Evolutionary conservation across 805 yeast genomes (phyloP).

Genomic region (Wickerhamomyces bisporus): DNA sequence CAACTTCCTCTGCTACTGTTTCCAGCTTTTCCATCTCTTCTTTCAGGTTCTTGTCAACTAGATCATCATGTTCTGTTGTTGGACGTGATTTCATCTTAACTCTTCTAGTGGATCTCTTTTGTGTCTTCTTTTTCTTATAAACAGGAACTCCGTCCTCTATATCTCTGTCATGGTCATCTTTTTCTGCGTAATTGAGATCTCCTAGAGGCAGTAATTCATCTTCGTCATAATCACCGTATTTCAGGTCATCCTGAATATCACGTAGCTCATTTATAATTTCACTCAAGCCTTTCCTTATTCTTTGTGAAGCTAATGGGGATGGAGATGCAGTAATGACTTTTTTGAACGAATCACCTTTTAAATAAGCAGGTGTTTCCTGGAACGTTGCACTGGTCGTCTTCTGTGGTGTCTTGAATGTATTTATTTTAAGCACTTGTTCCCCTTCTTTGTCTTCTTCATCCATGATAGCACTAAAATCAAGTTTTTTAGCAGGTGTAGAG

Average conservation of each 20-base stretch:
- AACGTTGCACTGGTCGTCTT: conserved; percentile 2
- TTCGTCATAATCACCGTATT: conserved; percentile 19
- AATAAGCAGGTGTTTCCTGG: conserved; percentile 40
- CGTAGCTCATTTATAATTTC: conserved; percentile 43
- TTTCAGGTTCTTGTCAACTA: conserved; percentile 22
- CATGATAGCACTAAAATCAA: conserved; percentile 8
- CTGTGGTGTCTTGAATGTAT: conserved; percentile 17
- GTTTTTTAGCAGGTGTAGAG: conserved; percentile 10
- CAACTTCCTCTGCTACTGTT: conserved; percentile 10
- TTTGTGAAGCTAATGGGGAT: conserved; percentile 25
- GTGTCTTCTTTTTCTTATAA: conserved; percentile 27
- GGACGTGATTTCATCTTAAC: conserved; percentile 21
- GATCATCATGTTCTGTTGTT: conserved; percentile 27
- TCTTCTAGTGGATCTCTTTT: conserved; percentile 28
- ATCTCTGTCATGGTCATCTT: conserved; percentile 4
- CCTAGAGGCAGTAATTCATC: conserved; percentile 14
- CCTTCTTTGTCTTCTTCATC: conserved; percentile 2
- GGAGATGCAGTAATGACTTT: conserved; percentile 15
- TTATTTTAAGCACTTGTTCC: neutral
- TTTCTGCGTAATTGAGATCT: conserved; percentile 16
- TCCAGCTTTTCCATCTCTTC: conserved; percentile 13
- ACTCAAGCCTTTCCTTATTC: conserved; percentile 32
- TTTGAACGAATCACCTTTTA: conserved; percentile 19
- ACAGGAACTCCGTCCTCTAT: conserved; percentile 9
- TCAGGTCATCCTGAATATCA: conserved; percentile 28